Conservation (phyloP, 2,329 filamentous ascomycete genomes). For the Talaromyces sp. region DNA sequence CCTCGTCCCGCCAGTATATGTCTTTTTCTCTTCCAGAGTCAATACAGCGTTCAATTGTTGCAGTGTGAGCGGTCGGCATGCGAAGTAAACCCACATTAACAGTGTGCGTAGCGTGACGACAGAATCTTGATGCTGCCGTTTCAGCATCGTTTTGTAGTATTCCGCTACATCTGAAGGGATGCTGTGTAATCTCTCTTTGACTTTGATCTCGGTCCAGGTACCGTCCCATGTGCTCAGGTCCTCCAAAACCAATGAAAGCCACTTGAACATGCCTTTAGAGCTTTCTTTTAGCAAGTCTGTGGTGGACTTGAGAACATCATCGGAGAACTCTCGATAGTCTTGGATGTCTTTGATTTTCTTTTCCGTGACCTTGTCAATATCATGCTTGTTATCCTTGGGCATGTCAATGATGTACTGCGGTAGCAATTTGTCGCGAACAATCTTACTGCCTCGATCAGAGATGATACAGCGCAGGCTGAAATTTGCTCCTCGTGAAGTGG, state of each 20-base stretch:
- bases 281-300: neutral
- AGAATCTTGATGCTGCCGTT: conserved; percentile 8
- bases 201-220: neutral
- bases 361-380: neutral
- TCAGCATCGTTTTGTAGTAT: neutral
- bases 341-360: conserved; percentile 3
- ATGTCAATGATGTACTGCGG: conserved; percentile 1
- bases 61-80: neutral
- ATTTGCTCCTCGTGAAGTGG: neutral
- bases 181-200: conserved; percentile 7
- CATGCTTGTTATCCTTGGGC: neutral
- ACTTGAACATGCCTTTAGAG: conserved; percentile 5
- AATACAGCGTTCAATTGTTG: neutral
- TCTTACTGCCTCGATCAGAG: neutral
- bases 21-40: conserved; percentile 2
- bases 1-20: neutral
- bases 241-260: conserved; percentile 7
- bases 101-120: neutral
- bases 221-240: conserved; percentile 5
- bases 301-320: neutral
- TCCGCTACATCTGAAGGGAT: conserved; percentile 4
- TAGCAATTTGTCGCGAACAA: neutral
- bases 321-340: neutral
- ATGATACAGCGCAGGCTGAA: conserved; percentile 1
- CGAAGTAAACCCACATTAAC: neutral